Conservation (phyloP, 2,329 filamentous ascomycete species). For the Teratosphaeria viscida region DNA sequence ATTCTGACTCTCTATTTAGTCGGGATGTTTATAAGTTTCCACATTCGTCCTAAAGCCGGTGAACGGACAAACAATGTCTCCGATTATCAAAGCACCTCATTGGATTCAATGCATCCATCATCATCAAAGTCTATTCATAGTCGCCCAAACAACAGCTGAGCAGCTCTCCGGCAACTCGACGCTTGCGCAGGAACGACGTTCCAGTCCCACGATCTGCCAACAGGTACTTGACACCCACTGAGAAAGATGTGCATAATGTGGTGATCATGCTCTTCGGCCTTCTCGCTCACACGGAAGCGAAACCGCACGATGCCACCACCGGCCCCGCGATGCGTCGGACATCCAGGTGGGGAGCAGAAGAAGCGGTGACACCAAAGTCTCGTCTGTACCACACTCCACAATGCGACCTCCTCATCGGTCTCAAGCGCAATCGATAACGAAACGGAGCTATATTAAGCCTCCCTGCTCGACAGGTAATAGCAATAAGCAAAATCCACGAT, state of each 20-base stretch:
- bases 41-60: not conserved
- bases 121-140: not conserved
- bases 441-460: not conserved
- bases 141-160: not conserved
- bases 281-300: not conserved
- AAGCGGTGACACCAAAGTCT: constrained; percentile 2
- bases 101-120: not conserved
- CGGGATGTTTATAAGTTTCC: not conserved
- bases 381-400: too few species aligned
- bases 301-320: not conserved
- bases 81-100: not conserved
- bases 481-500: too few species aligned
- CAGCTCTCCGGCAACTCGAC: not conserved
- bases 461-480: not conserved
- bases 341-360: constrained; percentile 7
- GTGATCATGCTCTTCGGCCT: not conserved
- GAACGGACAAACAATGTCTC: not conserved
- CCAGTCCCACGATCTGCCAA: not conserved
- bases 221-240: not conserved
- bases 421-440: not conserved
- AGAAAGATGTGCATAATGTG: not conserved
- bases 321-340: not conserved
- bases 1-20: not conserved
- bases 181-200: not conserved
- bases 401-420: not conserved